Base-by-base conservation (phyloP, 1,284 basidiomycete species). In the Amylostereum chailletii region DNA sequence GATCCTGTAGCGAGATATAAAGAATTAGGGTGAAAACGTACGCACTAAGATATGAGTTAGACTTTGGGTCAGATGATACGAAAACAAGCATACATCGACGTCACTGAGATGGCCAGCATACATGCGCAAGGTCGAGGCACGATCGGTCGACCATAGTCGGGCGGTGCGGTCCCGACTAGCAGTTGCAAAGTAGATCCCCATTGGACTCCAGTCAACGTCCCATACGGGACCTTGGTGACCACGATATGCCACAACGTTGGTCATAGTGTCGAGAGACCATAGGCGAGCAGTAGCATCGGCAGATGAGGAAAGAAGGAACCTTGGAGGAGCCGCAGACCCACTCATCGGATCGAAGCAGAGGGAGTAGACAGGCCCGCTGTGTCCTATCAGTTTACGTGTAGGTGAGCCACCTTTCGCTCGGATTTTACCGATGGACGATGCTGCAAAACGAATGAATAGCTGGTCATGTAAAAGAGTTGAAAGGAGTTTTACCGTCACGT, bases 161-260 rank as follows among this genome's bases (percentile, higher is more conserved):
- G 96, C 96, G 2, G 96, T 97, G 54, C 91, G 75, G 67, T 99
- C 96, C 46, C 95, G 75, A 62, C 92, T 94, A 4, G 83, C 94
- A 8, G 92, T 95, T 0, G 95, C 95, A 67, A 99, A 99, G 69
- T 99, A 98, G n/a, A 95, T 84, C 4, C 96, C 95, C 71, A 92
- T 81, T 5, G 95, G 94, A 56, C 90, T 94, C 96, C 96, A 99
- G 64, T 97, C 86, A 6, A 96, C 92, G 59, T 98, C 94, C 96
- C 96, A 99, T 0, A 99, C 86, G 0, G 96, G 94, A 64, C 96
- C 94, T 63, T 95, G 87, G 62, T 99, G 96, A 0, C 96, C 96
- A 26, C 94, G 80, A 65, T 95, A 99, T 4, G 88, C 92, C 3
- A 94, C 94, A 5, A 99, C 71, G 57, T 96, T 96, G 27, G 88